These are phyloP conservation scores for Albugo candida DNA, from an alignment of 352 stramenopile species.

Conservation along the genomic window DNA sequence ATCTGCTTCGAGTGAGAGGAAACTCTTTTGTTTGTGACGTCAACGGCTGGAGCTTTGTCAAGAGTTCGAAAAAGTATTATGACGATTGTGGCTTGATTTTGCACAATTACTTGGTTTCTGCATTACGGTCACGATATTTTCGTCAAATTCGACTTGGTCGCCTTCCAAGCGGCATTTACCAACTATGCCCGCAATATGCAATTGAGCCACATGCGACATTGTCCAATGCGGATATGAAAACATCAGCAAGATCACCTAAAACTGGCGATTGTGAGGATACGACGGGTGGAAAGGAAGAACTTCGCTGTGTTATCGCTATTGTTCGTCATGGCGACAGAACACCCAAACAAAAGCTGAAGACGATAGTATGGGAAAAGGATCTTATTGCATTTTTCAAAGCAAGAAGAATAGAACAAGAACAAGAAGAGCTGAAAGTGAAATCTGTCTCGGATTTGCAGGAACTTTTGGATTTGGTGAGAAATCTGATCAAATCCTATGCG, in stretches of 20 bases:
- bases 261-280: constrained; percentile 31
- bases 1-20: constrained; percentile 87
- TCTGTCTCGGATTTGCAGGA: constrained; percentile 60
- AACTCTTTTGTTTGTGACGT: constrained; percentile 98
- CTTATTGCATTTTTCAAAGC: constrained; percentile 74
- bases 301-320: constrained; percentile 97
- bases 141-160: constrained; percentile 43
- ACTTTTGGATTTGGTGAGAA: constrained; percentile 58
- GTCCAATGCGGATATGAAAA: constrained; percentile 34
- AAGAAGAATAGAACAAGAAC: constrained; percentile 36
- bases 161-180: constrained; percentile 14
- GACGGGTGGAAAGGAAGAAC: constrained; percentile 68
- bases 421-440: constrained; percentile 75
- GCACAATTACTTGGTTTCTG: constrained; percentile 75
- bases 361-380: constrained; percentile 68
- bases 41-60: constrained; percentile 99
- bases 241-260: constrained; percentile 17
- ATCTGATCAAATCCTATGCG: constrained; percentile 63
- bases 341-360: constrained; percentile 99
- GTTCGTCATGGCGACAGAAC: constrained; percentile 97
- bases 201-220: constrained; percentile 41
- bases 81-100: constrained; percentile 95
- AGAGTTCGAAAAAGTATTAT: constrained; percentile 96
- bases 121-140: constrained; percentile 59
- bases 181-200: constrained; percentile 67